These are phyloP conservation scores for Thielaviopsis euricoi DNA, from an alignment of 2,329 filamentous ascomycete species.

Conservation along the genomic window DNA sequence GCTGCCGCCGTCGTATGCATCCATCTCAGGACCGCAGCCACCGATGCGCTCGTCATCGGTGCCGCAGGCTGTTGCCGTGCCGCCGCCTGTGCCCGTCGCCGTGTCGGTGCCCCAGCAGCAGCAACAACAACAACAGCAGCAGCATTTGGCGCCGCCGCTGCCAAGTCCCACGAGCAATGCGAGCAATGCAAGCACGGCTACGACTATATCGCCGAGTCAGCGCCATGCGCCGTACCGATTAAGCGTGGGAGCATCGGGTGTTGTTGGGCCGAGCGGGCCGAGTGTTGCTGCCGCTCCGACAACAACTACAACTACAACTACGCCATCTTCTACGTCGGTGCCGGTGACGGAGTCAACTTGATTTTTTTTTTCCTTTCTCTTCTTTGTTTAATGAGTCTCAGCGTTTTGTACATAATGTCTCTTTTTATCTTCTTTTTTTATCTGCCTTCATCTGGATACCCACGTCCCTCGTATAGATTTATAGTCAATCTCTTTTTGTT, in stretches of 20 bases:
- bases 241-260: not conserved
- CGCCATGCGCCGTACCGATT: not conserved
- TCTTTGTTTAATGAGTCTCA: not conserved
- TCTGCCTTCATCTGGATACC: not conserved
- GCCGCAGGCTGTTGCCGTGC: no score
- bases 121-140: no score
- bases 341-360: not conserved
- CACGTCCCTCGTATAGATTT: not conserved
- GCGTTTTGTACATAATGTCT: not conserved
- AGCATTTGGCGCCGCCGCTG: no score
- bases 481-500: not conserved
- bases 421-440: not conserved
- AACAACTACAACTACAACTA: no score
- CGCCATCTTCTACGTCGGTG: not conserved
- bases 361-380: not conserved
- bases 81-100: no score
- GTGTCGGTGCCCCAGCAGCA: no score
- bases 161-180: no score
- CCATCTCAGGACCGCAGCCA: not conserved
- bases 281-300: no score
- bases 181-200: no score
- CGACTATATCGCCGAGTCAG: not conserved
- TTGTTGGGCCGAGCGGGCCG: not conserved
- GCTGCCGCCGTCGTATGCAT: constrained; percentile 9
- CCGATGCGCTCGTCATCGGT: no score